Evolutionary conservation across 164 flowering plant genomes (phyloP), one percentile per base, ranked within the genome.

Genomic region (Cinnamomum micranthum): DNA sequence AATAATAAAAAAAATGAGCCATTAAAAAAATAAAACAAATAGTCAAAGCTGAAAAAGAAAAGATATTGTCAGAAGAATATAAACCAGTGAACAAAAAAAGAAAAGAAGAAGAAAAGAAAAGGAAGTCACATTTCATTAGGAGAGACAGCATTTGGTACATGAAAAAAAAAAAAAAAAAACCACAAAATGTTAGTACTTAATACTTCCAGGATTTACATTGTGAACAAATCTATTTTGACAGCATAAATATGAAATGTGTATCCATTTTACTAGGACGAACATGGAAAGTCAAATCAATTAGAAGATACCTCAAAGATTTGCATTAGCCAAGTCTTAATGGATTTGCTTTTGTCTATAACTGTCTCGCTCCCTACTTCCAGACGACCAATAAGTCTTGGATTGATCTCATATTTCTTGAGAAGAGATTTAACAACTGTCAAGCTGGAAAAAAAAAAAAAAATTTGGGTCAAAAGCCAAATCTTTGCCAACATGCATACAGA

Each of bases 341-440:
- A 96, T 83, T 96, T 96, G 91, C 99, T 96, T 86, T 96, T 96
- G 86, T 96, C 99, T 35, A 96, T 89, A 17, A 96, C 99, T 78
- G 99, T 96, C 84, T 94, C 98, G 65, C 99, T 94, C 73, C 99
- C 98, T 23, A 96, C 99, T 89, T 96, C 99, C 69, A 96, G 82
- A 25, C 99, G 95, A 59, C 98, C 99, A 82, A 96, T 94, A 82
- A 89, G 92, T 76, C 87, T 90, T 22, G 97, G 94, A 77, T 91
- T 94, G 80, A 96, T 74, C 55, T 78, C 84, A 77, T 92, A 96
- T 72, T 96, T 96, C 80, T 94, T 91, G 70, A 96, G 97, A 62
- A 96, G 97, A 33, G 95, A 88, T 15, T 81, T 81, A 72, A 96
- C 97, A 71, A 82, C 99, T 75, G 97, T 96, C 93, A 96, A 84